Evolutionary conservation across 805 yeast species (phyloP).

Genomic region (Candida coquimbonensis): DNA sequence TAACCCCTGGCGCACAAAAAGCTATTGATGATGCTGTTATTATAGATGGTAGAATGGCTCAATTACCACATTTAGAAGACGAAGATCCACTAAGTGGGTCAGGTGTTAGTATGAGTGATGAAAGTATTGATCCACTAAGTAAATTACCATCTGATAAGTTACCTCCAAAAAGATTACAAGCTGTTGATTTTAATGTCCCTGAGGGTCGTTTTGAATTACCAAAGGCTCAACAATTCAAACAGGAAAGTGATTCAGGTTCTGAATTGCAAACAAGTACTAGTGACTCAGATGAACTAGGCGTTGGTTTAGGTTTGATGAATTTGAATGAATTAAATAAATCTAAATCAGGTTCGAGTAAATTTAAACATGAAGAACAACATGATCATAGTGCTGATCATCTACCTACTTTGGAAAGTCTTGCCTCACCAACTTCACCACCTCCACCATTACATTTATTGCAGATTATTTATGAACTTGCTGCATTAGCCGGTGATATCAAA

Average conservation of each 20-base stretch:
- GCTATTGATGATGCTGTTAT: slow-evolving; percentile 3
- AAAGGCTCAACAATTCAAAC: slow-evolving; percentile 2
- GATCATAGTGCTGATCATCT: slow-evolving; percentile 5
- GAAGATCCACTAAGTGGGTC: slow-evolving; percentile 15
- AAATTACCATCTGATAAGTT: background rate
- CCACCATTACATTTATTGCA: slow-evolving; percentile 52
- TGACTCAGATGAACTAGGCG: slow-evolving; percentile 22
- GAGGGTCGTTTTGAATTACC: slow-evolving; percentile 17
- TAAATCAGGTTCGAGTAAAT: no score
- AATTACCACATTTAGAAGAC: slow-evolving; percentile 6
- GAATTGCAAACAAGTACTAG: slow-evolving; percentile 18
- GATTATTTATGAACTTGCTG: slow-evolving; percentile 54
- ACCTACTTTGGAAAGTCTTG: slow-evolving; percentile 51
- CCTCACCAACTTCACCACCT: slow-evolving; percentile 47
- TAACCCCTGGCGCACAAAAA: background rate
- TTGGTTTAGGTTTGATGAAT: slow-evolving; percentile 22
- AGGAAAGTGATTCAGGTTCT: slow-evolving; percentile 8
- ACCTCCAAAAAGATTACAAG: background rate
- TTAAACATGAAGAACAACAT: slow-evolving; percentile 17
- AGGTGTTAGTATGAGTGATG: background rate
- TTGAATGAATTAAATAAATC: background rate
- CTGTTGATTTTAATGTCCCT: slow-evolving; percentile 15
- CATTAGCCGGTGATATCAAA: slow-evolving; percentile 56
- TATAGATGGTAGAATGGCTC: slow-evolving; percentile 6
- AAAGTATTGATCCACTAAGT: slow-evolving; percentile 8